Percentiles rank a stretch among this genome's conserved stretches.
These are phyloP conservation scores for Musa itinerans DNA, from an alignment of 176 grass and related monocot genomes.

Conservation along the genomic window DNA sequence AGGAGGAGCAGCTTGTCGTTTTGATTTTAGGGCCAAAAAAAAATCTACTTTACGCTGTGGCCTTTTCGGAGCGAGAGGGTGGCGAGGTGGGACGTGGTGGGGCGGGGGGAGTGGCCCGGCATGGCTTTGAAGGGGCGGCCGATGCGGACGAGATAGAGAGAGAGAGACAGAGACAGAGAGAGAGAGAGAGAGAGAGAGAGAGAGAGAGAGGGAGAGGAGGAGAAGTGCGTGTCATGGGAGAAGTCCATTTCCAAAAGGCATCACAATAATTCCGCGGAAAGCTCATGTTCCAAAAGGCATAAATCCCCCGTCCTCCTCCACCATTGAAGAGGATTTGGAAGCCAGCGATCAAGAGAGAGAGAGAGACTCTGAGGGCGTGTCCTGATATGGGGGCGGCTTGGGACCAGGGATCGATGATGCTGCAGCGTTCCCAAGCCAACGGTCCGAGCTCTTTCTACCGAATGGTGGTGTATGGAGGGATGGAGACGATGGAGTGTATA, in stretches of 20 bases:
- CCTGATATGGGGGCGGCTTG: no score
- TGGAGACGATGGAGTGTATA: no score
- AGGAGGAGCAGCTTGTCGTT: neutral
- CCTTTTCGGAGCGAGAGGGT: no score
- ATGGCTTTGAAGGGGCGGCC: neutral
- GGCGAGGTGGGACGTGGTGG: neutral
- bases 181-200: neutral
- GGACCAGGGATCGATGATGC: no score
- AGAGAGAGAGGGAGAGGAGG: neutral
- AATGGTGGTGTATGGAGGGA: no score
- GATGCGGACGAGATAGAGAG: neutral
- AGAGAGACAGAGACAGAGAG: no score
- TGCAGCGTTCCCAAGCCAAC: no score
- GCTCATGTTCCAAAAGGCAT: neutral
- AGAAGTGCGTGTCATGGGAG: conserved; percentile 11
- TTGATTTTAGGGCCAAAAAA: neutral
- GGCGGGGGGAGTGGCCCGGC: neutral
- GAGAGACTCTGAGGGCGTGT: no score
- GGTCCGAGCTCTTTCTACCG: no score
- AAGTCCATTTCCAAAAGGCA: conserved; percentile 12
- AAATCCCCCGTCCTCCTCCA: neutral
- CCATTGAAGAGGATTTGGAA: no score
- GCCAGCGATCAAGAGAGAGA: neutral
- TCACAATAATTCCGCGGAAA: conserved; percentile 14
- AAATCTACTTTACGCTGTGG: neutral